phyloP scores from a whole-genome alignment of 257 asterid species.

The Scutellaria baicalensis region DNA sequence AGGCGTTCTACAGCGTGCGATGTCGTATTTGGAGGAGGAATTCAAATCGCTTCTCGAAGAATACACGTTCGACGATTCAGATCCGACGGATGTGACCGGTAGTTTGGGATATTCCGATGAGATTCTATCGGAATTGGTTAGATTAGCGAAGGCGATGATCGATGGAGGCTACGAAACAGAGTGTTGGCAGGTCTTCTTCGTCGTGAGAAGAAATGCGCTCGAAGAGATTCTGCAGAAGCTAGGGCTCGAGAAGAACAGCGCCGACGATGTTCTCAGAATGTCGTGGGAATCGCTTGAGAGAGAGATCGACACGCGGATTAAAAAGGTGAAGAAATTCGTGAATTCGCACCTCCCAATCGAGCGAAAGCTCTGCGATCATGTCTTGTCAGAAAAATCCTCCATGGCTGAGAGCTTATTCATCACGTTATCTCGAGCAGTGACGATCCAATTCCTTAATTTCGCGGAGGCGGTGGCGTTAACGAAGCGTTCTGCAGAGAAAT shows the following conservation, averaged over 20 bases:
- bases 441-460: conserved; percentile 55
- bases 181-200: conserved; percentile 52
- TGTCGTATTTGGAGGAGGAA: conserved; percentile 74
- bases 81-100: conserved; percentile 4
- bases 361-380: conserved; percentile 34
- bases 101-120: conserved; percentile 45
- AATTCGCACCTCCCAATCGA: conserved; percentile 32
- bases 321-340: conserved; percentile 36
- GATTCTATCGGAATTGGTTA: conserved; percentile 19
- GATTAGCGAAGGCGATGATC: conserved; percentile 42
- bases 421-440: conserved; percentile 25
- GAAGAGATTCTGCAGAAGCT: conserved; percentile 46
- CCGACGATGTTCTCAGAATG: conserved; percentile 77
- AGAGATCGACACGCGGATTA: conserved; percentile 63
- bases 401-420: conserved; percentile 29
- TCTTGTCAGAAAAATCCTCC: conserved; percentile 36
- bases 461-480: conserved; percentile 59
- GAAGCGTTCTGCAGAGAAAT: conserved; percentile 69
- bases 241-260: conserved; percentile 65
- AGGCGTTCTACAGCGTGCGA: conserved; percentile 54
- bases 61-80: conserved; percentile 22
- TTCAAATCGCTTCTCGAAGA: conserved; percentile 54
- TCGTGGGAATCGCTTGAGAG: conserved; percentile 65
- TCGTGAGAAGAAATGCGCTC: conserved; percentile 51
- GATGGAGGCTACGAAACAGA: conserved; percentile 60